phyloP scores from a whole-genome alignment of 2,329 filamentous ascomycete species.

The Falciphora oryzae region DNA sequence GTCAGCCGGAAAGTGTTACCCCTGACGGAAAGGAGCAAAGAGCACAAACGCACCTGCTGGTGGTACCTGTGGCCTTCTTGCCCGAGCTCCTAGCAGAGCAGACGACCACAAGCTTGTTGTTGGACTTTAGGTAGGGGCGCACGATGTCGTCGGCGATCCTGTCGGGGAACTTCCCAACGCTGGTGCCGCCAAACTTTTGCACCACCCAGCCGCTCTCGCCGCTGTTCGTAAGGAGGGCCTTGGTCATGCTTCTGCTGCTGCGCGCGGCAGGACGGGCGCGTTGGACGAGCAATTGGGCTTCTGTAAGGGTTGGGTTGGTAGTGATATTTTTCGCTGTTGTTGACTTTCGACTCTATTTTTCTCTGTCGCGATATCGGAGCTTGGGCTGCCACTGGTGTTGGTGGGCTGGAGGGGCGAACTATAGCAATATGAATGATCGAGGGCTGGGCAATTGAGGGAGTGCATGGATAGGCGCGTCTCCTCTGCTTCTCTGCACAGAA shows the following conservation, averaged over 20 bases:
- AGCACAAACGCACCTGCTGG: conserved; percentile 68
- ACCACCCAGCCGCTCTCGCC: conserved; percentile 65
- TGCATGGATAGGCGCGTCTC: too few species aligned
- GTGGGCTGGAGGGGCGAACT: neutral
- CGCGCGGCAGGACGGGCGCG: too few species aligned
- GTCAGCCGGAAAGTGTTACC: neutral
- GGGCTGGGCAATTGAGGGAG: too few species aligned
- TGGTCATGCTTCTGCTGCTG: conserved; percentile 17
- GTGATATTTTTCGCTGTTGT: neutral
- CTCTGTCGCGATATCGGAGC: neutral
- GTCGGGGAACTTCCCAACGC: conserved; percentile 86
- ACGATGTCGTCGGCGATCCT: conserved; percentile 71
- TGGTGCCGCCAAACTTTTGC: conserved; percentile 94
- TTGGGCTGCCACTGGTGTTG: neutral
- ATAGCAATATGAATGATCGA: neutral
- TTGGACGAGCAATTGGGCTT: neutral
- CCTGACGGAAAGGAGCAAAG: neutral
- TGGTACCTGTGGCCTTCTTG: conserved; percentile 92
- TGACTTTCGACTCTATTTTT: neutral
- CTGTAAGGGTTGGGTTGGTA: neutral
- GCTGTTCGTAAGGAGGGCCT: conserved; percentile 21
- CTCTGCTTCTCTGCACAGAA: neutral
- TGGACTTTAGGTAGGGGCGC: conserved; percentile 39
- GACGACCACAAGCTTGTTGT: conserved; percentile 80
- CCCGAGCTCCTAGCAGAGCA: conserved; percentile 93